Base-by-base conservation (phyloP, 2,329 filamentous ascomycete species). In the Didymella arachidicola region DNA sequence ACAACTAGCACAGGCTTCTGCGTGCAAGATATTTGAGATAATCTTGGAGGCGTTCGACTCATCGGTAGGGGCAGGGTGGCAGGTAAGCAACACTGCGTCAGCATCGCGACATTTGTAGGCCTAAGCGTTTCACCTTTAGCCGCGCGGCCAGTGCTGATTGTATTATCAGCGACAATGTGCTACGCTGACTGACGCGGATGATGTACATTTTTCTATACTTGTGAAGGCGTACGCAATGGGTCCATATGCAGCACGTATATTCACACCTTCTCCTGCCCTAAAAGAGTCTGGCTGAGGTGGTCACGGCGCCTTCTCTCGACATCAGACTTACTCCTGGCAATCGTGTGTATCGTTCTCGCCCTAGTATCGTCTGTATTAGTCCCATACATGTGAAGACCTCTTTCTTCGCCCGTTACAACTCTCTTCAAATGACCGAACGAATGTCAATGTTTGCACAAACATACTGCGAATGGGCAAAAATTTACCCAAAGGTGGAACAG, bases 71-170 rank as follows among this genome's bases (percentile, higher is more conserved):
- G 45, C 26, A 41, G 41, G 46, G 34, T 49, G 32, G 25, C 6
- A 48, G 45, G 50, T 59, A 54, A 59, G 56, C 56, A 51, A 42
- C n/a, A 54, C 45, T 46, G 50, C 49, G 50, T 59, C 50, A 54
- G 56, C 56, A 30, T 46, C 39, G 22, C 32, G 42, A 51, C 25
- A 42, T 46, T 18, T 30, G 25, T 42, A 50, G 27, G 39, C 34
- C 41, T 27, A 39, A 29, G 36, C 49, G 41, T 50, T 51, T 47
- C 45, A 50, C 8, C 36, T 25, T 22, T 27, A 34, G 50, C 56
- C 50, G 51, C 56, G 56, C 50, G 50, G 50, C 50, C 32, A 27
- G 48, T n/a, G n/a, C 12, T 14, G 16, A 36, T 27, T 39, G 34
- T 11, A 30, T 29, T 2, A 41, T 47, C 11, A 32, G 26, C 14